Evolutionary conservation across 2,329 filamentous ascomycete genomes (phyloP), one percentile per base, ranked within the genome.

Genomic region (Fusarium verrucosum): DNA sequence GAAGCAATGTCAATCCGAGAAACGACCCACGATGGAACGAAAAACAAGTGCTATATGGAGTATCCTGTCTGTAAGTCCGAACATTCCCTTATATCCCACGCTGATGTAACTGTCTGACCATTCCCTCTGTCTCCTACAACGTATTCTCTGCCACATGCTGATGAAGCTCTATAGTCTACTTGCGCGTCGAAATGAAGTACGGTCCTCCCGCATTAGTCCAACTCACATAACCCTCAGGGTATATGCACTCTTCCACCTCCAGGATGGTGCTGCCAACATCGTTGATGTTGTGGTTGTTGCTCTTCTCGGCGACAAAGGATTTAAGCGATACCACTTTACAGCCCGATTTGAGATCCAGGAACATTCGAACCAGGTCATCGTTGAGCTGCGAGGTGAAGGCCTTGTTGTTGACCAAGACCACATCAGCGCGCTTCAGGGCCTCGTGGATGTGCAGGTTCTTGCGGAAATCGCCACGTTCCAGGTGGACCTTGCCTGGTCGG

Each of bases 351-450:
- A 98, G 82, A 73, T 99, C 95, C 59, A 99, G 81, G 73, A 99
- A 98, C 81, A 96, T 92, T 70, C 92, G 88, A 67, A 94, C 87
- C 41, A 99, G 82, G 62, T 88, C 87, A 73, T 92, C 90, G 78
- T 98, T 99, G 52, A 97, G 85, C 69, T 89, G 85, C 14, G 94
- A 89, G 7, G 90, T 94, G 78, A 99, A 99, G 4, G 93, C 95
- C 78, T 98, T 94, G 79, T 99, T 99, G 81, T 99, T 99, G 71
- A 98, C 94, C 23, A 99, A 85, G 17, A 99, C 87, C n/a, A 98
- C 94, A 74, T 99, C 95, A 3, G 95, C 94, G 51, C 89, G 87
- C 75, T 90, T 89, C 45, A 99, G 83, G 9, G 89, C 89, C 22
- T 87, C 84, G 58, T 89, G 83, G 44, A 97, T 92, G 56, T 83